These are phyloP conservation scores for Dictyostelium citrinum DNA, from an alignment of 78 protist species.

Conservation along the genomic window DNA sequence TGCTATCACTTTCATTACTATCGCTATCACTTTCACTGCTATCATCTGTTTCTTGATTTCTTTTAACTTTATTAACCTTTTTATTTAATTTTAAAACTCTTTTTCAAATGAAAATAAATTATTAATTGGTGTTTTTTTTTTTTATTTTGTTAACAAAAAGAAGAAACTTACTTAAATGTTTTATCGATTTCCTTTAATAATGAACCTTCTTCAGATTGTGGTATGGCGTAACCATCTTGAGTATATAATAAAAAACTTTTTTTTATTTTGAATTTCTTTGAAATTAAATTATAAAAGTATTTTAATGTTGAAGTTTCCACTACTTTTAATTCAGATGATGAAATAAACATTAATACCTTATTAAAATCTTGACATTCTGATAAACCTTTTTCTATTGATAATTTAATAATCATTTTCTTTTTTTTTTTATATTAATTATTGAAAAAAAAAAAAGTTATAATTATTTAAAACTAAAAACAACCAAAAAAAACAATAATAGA, in stretches of 20 bases:
- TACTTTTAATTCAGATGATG: neutral
- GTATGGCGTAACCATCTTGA: neutral
- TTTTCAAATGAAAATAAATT: neutral
- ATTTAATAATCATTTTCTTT: neutral
- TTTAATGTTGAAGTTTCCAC: neutral
- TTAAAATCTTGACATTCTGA: neutral
- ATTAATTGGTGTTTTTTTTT: neutral
- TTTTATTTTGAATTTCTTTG: neutral
- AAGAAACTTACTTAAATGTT: neutral
- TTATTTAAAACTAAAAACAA: neutral
- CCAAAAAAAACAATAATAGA: too few species aligned
- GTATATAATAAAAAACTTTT: neutral
- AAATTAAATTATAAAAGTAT: neutral
- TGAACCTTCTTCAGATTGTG: neutral
- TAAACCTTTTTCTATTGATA: neutral
- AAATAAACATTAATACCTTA: neutral
- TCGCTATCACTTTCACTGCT: neutral
- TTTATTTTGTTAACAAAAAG: neutral
- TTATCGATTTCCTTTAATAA: neutral
- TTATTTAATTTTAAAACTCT: neutral
- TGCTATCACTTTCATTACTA: neutral
- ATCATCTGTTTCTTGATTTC: neutral
- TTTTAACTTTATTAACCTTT: neutral
- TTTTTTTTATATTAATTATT: neutral
- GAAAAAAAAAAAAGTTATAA: too few species aligned